Percentiles rank a stretch among this genome's conserved stretches.
phyloP scores from a whole-genome alignment of 768 basidiomycete genomes.

The Amylocystis lapponica region DNA sequence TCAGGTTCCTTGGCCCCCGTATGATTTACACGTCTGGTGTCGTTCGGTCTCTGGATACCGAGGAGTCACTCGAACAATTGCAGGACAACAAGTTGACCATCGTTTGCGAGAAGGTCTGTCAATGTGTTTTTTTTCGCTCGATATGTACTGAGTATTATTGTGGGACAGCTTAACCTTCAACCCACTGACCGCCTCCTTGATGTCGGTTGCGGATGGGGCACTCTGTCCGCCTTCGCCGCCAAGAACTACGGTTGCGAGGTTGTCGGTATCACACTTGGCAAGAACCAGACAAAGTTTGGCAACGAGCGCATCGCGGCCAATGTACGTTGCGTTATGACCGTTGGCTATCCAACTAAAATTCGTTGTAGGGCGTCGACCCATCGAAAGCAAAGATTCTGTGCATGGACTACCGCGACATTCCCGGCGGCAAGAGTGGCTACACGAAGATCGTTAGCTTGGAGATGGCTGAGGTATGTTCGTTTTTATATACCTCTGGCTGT shows the following conservation, averaged over 20 bases:
- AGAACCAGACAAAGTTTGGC: conserved; percentile 90
- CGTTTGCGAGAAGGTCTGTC: conserved; percentile 89
- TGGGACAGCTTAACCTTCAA: conserved; percentile 59
- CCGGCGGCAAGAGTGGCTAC: conserved; percentile 66
- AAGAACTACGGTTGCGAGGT: conserved; percentile 98
- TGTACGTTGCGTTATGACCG: conserved; percentile 38
- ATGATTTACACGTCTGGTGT: conserved; percentile 99
- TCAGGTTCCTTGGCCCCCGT: conserved; percentile 89
- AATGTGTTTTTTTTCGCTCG: too few species aligned
- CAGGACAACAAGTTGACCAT: conserved; percentile 98
- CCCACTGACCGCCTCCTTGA: conserved; percentile 82
- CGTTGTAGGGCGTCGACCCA: conserved; percentile 29
- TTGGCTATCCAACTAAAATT: not conserved
- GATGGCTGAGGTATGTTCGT: conserved; percentile 81
- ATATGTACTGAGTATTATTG: conserved; percentile 33
- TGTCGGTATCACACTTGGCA: conserved; percentile 89
- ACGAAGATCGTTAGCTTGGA: conserved; percentile 95
- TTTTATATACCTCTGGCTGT: conserved; percentile 2
- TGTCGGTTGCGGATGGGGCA: conserved; percentile 96
- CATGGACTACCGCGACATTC: conserved; percentile 90
- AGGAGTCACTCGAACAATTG: conserved; percentile 86
- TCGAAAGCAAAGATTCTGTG: conserved; percentile 87
- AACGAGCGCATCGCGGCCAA: conserved; percentile 82
- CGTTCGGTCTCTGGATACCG: conserved; percentile 57
- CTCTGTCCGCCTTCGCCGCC: conserved; percentile 87